Percentiles rank a stretch among this genome's conserved stretches.
These are phyloP conservation scores for Diplotaxis tenuifolia DNA, from an alignment of 345 rosid genomes.

Conservation along the genomic window DNA sequence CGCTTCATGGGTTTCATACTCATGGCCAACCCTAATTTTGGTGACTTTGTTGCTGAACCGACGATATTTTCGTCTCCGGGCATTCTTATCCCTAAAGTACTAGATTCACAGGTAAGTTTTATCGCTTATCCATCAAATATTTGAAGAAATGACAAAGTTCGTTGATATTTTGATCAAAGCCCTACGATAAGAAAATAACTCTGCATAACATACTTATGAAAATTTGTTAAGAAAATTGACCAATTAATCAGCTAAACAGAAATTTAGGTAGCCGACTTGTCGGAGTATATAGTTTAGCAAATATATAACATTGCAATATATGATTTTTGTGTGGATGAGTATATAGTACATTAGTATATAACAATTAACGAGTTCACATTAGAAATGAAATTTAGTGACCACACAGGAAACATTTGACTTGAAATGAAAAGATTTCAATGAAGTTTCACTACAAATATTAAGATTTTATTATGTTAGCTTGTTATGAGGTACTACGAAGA, in stretches of 20 bases:
- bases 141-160: not conserved
- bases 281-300: not conserved
- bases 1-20: conserved; percentile 64
- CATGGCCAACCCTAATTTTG: conserved; percentile 58
- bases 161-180: not conserved
- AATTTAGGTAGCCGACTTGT: not conserved
- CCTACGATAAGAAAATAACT: not conserved
- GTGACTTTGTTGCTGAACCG: conserved; percentile 68
- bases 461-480: conserved; percentile 40
- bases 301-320: not conserved
- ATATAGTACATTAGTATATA: not conserved
- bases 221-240: not conserved
- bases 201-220: not conserved
- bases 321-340: not conserved
- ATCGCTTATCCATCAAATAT: not conserved
- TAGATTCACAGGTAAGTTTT: conserved; percentile 57
- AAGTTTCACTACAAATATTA: not conserved
- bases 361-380: not conserved
- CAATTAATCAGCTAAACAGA: not conserved
- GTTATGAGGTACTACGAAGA: conserved; percentile 60
- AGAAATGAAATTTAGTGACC: not conserved
- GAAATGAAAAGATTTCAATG: not conserved
- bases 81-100: conserved; percentile 56
- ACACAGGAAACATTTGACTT: not conserved
- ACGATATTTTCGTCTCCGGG: conserved; percentile 54